phyloP scores from a whole-genome alignment of 768 basidiomycete species.

The Cystoderma amianthinum region DNA sequence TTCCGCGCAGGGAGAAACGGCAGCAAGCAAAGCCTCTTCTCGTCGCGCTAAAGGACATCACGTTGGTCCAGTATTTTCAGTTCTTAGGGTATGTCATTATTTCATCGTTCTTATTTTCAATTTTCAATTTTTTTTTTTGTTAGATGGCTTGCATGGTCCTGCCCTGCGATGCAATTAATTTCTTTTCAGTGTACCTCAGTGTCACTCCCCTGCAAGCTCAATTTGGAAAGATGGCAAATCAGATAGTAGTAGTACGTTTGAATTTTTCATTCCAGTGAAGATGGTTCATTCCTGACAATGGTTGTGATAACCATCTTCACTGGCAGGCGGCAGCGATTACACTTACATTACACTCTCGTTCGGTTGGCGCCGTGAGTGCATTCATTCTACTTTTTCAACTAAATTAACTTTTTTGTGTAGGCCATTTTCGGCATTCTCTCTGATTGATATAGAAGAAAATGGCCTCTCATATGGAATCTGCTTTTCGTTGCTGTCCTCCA shows the following conservation, averaged over 20 bases:
- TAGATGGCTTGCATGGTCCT: conserved; percentile 86
- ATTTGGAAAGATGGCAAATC: conserved; percentile 32
- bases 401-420: conserved; percentile 12
- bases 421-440: conserved; percentile 79
- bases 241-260: conserved; percentile 35
- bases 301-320: background rate
- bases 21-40: conserved; percentile 30
- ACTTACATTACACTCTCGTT: conserved; percentile 87
- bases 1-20: conserved; percentile 39
- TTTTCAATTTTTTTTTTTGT: background rate
- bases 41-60: conserved; percentile 33
- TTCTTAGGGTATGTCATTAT: conserved; percentile 49
- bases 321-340: conserved; percentile 75
- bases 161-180: conserved; percentile 82
- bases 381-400: conserved; percentile 1
- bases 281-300: background rate
- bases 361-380: conserved; percentile 54
- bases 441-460: conserved; percentile 90
- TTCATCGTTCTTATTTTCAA: conserved; percentile 1
- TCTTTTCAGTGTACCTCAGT: conserved; percentile 70
- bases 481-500: conserved; percentile 65
- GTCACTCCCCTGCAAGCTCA: conserved; percentile 37
- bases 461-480: conserved; percentile 80
- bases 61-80: conserved; percentile 48
- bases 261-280: too few relatives aligned